A percentile compares a stretch with the other conserved stretches of the same genome.
Conservation (phyloP, 2,329 filamentous ascomycete species). For the Trichoderma koningii region DNA sequence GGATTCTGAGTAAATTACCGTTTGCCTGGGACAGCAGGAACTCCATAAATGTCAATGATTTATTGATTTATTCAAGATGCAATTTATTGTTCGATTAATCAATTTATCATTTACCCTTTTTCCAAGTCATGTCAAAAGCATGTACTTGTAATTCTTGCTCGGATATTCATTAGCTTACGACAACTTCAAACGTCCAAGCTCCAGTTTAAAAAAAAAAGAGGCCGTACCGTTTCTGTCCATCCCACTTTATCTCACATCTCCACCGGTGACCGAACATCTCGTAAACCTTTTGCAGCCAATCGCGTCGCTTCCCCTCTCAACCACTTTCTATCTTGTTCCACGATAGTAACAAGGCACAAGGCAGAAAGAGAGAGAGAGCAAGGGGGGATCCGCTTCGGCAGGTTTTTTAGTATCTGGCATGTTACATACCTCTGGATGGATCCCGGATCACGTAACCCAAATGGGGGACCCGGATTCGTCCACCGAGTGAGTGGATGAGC, state of each 20-base stretch:
- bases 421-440: background rate
- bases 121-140: background rate
- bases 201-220: background rate
- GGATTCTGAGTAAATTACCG: constrained; percentile 3
- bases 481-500: constrained; percentile 17
- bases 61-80: background rate
- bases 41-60: background rate
- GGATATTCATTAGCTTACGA: constrained; percentile 1
- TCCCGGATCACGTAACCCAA: background rate
- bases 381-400: constrained; percentile 8
- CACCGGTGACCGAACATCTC: background rate
- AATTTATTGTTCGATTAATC: no score
- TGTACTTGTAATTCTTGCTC: background rate
- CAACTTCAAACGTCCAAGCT: no score
- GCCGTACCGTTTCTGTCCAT: constrained; percentile 1
- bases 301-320: background rate
- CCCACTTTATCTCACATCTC: constrained; percentile 3
- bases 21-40: constrained; percentile 9
- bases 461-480: constrained; percentile 11
- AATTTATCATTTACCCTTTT: background rate
- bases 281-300: constrained; percentile 14
- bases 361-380: background rate
- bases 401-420: background rate
- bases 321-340: background rate
- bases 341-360: background rate